A percentile compares a stretch with the other conserved stretches of the same genome.
phyloP scores from a whole-genome alignment of 1,139 yeast genomes.

The Debaryomycetaceae sp. region DNA sequence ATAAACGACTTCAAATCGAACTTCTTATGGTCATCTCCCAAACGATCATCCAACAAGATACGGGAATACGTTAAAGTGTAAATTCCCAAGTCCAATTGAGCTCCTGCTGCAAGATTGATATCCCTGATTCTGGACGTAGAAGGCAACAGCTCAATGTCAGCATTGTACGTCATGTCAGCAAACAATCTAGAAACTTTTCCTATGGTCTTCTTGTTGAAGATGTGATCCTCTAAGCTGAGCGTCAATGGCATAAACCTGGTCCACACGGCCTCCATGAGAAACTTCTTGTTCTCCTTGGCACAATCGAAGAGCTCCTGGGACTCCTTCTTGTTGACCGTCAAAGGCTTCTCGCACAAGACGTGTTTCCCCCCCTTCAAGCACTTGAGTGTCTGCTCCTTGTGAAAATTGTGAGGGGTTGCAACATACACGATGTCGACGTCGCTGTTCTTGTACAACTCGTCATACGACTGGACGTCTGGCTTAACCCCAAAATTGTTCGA shows the following conservation, averaged over 20 bases:
- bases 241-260: slow-evolving; percentile 58
- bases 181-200: slow-evolving; percentile 45
- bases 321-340: slow-evolving; percentile 50
- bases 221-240: slow-evolving; percentile 29
- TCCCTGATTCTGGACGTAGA: slow-evolving; percentile 32
- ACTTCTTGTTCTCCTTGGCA: slow-evolving; percentile 44
- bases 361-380: slow-evolving; percentile 52
- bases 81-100: slow-evolving; percentile 57
- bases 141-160: slow-evolving; percentile 24
- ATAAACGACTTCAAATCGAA: slow-evolving; percentile 30
- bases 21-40: slow-evolving; percentile 22
- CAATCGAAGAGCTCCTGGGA: slow-evolving; percentile 40
- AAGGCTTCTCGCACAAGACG: slow-evolving; percentile 61
- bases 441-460: slow-evolving; percentile 37
- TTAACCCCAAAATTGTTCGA: slow-evolving; percentile 16
- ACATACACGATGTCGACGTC: slow-evolving; percentile 53
- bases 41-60: slow-evolving; percentile 33
- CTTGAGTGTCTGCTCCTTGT: slow-evolving; percentile 45
- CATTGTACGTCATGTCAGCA: slow-evolving; percentile 38
- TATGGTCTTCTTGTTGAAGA: slow-evolving; percentile 43
- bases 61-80: slow-evolving; percentile 52
- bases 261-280: slow-evolving; percentile 67
- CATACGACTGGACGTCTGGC: slow-evolving; percentile 24
- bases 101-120: slow-evolving; percentile 56
- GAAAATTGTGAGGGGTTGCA: slow-evolving; percentile 58